A percentile compares a stretch with the other conserved stretches of the same genome.
These are phyloP conservation scores for Candida endomychidarum DNA, from an alignment of 805 yeast genomes.

Conservation along the genomic window DNA sequence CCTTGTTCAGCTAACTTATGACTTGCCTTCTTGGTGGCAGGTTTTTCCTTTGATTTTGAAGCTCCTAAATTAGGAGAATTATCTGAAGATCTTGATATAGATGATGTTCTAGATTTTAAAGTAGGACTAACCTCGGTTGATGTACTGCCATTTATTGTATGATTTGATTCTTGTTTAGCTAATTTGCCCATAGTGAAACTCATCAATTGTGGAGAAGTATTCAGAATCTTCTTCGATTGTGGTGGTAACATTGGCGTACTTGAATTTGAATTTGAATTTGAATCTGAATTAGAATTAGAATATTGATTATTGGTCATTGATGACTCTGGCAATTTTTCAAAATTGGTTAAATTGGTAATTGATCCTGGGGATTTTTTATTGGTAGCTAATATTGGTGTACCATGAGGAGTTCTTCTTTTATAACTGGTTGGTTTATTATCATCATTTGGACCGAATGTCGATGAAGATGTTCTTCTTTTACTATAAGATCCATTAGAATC, in stretches of 20 bases:
- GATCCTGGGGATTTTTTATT: constrained; percentile 11
- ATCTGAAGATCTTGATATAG: constrained; percentile 18
- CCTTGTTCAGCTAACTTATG: constrained; percentile 98
- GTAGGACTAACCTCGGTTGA: constrained; percentile 10
- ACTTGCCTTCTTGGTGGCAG: constrained; percentile 56
- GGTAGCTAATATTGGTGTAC: constrained; percentile 35
- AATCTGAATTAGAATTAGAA: constrained; percentile 1
- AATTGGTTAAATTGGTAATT: constrained; percentile 8
- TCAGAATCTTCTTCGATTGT: constrained; percentile 29
- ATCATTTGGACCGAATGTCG: constrained; percentile 31
- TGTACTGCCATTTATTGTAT: neutral
- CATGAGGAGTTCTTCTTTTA: constrained; percentile 45
- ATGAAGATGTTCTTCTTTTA: constrained; percentile 34
- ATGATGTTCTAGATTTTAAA: constrained; percentile 15
- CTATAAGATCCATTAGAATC: neutral
- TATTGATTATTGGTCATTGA: constrained; percentile 8
- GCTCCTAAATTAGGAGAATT: constrained; percentile 22
- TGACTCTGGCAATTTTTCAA: constrained; percentile 32
- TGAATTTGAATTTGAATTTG: constrained; percentile 8
- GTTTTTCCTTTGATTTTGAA: constrained; percentile 20
- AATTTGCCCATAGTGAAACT: constrained; percentile 47
- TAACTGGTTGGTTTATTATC: constrained; percentile 22
- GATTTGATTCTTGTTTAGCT: constrained; percentile 31
- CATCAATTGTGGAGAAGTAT: constrained; percentile 37
- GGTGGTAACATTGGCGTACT: constrained; percentile 41